Base-by-base conservation (phyloP, 202 grass and related monocot genomes). In the Saccharum hybrid region DNA sequence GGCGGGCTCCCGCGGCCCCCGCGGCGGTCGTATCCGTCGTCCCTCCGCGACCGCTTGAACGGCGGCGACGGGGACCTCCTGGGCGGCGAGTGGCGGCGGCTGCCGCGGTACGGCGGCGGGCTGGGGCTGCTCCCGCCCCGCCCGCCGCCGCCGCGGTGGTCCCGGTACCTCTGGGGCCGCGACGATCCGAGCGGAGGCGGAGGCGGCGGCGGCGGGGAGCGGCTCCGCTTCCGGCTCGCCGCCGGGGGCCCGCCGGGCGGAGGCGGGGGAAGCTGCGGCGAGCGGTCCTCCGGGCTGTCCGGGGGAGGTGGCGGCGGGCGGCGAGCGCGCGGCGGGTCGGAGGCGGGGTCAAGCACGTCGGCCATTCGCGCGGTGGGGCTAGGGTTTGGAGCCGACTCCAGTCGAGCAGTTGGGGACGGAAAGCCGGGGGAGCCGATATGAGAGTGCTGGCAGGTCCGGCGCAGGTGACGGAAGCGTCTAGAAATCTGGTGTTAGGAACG, bases 1-100 rank as follows among this genome's bases (percentile, higher is more conserved):
- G 89, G 68, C 9, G 87, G 83, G 81, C 95, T 91, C 10, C 92
- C 82, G 38, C 94, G 89, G n/a, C 91, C 91, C 34, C 95, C 89
- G 15, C 96, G 88, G 72, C 93, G 88, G 77, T 94, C 96, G 31
- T 96, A 96, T 21, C 96, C 88, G 37, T 92, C 93, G 60, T 99
- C 96, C 89, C 91, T 64, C 63, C 96, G 63, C 10, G 96, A 92
- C 51, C 96, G 77, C 82, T 99, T 99, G 82, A 90, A 96, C 0
- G 84, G 91, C 63, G 87, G 89, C 43, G 91, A 94, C 7, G 89
- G 86, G 30, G 91, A 93, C 68, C 96, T 87, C 28, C 90, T 90
- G 0, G 91, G 81, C 10, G 91, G 93, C 14, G 96, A 94, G 81
- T 90, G 93, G 18, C 93, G 85, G 38, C 89, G 92, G 34, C 95